Conservation (phyloP, 148 eudicot genomes). For the Dianthus caryophyllus region DNA sequence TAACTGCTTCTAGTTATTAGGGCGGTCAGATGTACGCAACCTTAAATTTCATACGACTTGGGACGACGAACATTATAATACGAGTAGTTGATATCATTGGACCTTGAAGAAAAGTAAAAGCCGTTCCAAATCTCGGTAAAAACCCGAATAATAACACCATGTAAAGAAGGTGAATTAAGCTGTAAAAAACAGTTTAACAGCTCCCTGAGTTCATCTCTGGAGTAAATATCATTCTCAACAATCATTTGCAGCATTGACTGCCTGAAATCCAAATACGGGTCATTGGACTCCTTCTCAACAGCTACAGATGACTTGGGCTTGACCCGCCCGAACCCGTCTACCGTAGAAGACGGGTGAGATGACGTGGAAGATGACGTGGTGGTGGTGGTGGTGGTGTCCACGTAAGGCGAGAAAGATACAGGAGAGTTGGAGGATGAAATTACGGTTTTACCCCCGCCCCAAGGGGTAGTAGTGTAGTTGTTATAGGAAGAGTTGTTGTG, state of each 20-base stretch:
- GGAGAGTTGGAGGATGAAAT: slow-evolving; percentile 14
- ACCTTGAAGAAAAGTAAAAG: slow-evolving; percentile 31
- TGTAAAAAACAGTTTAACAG: slow-evolving; percentile 85
- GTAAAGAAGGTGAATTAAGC: slow-evolving; percentile 75
- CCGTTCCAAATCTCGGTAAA: slow-evolving; percentile 89
- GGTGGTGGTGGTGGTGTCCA: slow-evolving; percentile 26
- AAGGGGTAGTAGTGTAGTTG: too few species aligned
- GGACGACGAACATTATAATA: slow-evolving; percentile 18
- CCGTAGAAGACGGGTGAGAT: slow-evolving; percentile 21
- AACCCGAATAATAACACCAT: slow-evolving; percentile 66
- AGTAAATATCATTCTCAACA: slow-evolving; percentile 71
- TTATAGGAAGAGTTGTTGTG: slow-evolving; percentile 11
- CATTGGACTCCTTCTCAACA: slow-evolving; percentile 82
- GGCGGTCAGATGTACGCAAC: slow-evolving; percentile 8
- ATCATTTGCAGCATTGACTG: slow-evolving; percentile 97
- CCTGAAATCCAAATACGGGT: slow-evolving; percentile 84
- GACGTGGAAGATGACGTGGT: slow-evolving; percentile 26
- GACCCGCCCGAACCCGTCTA: slow-evolving; percentile 48
- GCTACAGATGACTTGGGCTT: slow-evolving; percentile 60
- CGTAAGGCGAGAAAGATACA: neutral
- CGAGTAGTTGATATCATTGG: neutral
- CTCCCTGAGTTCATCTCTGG: slow-evolving; percentile 59
- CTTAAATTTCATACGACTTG: slow-evolving; percentile 34
- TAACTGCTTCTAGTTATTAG: too few species aligned
- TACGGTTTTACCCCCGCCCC: slow-evolving; percentile 16